Percentiles rank a stretch among this genome's conserved stretches.
Evolutionary conservation across 2,329 filamentous ascomycete species (phyloP).

Genomic region (Rutstroemia sp.): DNA sequence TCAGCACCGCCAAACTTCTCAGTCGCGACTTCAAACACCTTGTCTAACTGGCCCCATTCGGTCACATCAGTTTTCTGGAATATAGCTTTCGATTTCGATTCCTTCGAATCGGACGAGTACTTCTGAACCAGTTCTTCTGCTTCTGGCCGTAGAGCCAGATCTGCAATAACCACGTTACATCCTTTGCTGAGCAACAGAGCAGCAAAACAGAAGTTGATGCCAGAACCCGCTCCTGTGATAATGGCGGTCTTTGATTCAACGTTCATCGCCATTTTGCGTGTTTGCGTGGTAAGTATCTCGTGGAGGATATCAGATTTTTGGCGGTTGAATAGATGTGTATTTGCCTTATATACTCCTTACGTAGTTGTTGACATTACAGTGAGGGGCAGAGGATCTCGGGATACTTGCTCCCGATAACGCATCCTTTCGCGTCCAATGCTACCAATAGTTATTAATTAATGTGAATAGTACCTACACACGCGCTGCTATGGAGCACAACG

Average conservation of each 20-base stretch:
- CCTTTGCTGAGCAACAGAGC: slow-evolving; percentile 33
- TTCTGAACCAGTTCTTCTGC: slow-evolving; percentile 29
- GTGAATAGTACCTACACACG: too few species aligned
- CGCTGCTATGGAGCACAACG: too few species aligned
- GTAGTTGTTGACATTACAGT: too few species aligned
- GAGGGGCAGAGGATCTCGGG: too few species aligned
- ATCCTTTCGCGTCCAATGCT: too few species aligned
- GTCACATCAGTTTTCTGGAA: slow-evolving; percentile 39
- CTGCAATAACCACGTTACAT: slow-evolving; percentile 40
- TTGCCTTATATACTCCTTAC: too few species aligned
- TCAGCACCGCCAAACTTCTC: slow-evolving; percentile 29
- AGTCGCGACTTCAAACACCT: slow-evolving; percentile 29
- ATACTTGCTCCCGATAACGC: too few species aligned
- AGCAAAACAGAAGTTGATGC: slow-evolving; percentile 41
- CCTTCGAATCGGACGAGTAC: slow-evolving; percentile 12
- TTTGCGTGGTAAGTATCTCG: too few species aligned
- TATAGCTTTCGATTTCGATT: slow-evolving; percentile 28
- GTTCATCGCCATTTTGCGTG: slow-evolving; percentile 22
- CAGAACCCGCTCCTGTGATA: slow-evolving; percentile 47
- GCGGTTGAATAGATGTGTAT: too few species aligned
- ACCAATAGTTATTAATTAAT: too few species aligned
- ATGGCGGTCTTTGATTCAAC: slow-evolving; percentile 43
- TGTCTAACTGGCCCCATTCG: slow-evolving; percentile 31
- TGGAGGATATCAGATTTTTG: too few species aligned
- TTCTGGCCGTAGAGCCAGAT: slow-evolving; percentile 37